Conservation (phyloP, 306 rosid genomes). For the Glycyrrhiza uralensis region DNA sequence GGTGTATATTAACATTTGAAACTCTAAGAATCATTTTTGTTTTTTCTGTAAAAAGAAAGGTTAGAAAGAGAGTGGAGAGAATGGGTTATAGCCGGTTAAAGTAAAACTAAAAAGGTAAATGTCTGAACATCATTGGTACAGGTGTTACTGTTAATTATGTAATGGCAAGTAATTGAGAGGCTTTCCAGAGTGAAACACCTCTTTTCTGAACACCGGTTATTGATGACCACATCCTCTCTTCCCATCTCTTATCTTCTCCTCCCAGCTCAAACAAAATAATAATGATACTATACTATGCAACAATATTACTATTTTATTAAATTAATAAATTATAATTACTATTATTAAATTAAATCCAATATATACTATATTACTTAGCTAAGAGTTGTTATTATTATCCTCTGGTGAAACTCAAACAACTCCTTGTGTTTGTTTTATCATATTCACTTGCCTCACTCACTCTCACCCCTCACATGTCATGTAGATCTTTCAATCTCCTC, state of each 20-base stretch:
- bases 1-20: too few species aligned
- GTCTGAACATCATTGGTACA: slow-evolving; percentile 17
- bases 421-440: neutral
- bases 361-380: slow-evolving; percentile 25
- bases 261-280: neutral
- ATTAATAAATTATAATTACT: neutral
- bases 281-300: neutral
- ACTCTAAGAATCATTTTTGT: too few species aligned
- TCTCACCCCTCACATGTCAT: neutral
- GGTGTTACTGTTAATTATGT: slow-evolving; percentile 34
- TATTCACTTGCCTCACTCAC: neutral
- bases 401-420: slow-evolving; percentile 18
- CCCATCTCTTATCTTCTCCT: slow-evolving; percentile 35
- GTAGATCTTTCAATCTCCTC: slow-evolving; percentile 23
- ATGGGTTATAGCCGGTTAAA: slow-evolving; percentile 8
- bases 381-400: slow-evolving; percentile 19
- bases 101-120: slow-evolving; percentile 21
- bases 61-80: neutral
- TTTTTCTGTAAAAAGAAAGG: neutral
- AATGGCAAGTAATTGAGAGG: slow-evolving; percentile 32
- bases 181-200: slow-evolving; percentile 48
- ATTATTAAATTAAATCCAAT: neutral
- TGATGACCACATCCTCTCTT: slow-evolving; percentile 83
- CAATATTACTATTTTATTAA: neutral
- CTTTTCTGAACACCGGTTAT: slow-evolving; percentile 54